phyloP scores from a whole-genome alignment of 352 stramenopile species.

The Globisporangium camurandrum region DNA sequence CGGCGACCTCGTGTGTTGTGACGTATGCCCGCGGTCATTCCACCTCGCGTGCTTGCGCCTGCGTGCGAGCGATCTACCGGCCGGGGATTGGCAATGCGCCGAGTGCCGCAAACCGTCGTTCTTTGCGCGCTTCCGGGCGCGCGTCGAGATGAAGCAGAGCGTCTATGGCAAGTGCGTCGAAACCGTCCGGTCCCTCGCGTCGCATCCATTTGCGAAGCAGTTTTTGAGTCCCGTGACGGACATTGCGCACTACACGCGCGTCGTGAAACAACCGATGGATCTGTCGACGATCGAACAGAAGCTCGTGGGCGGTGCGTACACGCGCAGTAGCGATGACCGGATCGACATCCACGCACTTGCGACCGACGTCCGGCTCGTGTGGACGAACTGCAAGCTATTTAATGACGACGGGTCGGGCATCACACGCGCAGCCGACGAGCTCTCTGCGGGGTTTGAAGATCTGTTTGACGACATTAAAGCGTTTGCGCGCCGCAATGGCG shows the following conservation, averaged over 20 bases:
- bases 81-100: slow-evolving; percentile 76
- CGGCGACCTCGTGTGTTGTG: slow-evolving; percentile 88
- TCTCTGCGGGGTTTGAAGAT: slow-evolving; percentile 56
- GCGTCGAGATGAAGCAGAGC: slow-evolving; percentile 40
- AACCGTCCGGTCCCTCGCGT: slow-evolving; percentile 61
- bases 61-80: slow-evolving; percentile 58
- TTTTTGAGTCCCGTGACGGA: slow-evolving; percentile 73
- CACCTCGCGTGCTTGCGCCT: slow-evolving; percentile 82
- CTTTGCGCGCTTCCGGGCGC: slow-evolving; percentile 39
- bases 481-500: slow-evolving; percentile 10
- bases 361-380: slow-evolving; percentile 73
- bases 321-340: slow-evolving; percentile 25
- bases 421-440: slow-evolving; percentile 55
- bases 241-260: slow-evolving; percentile 58
- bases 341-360: slow-evolving; percentile 51
- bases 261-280: slow-evolving; percentile 82
- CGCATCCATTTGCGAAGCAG: slow-evolving; percentile 70
- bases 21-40: slow-evolving; percentile 88
- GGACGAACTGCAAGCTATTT: slow-evolving; percentile 79
- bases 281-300: slow-evolving; percentile 67
- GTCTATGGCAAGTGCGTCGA: slow-evolving; percentile 58
- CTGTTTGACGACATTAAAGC: slow-evolving; percentile 40
- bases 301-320: slow-evolving; percentile 49
- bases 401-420: slow-evolving; percentile 82
- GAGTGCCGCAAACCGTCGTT: slow-evolving; percentile 72